Evolutionary conservation across 768 basidiomycete species (phyloP), one percentile per base, ranked within the genome.

Genomic region (Suillus americanus): DNA sequence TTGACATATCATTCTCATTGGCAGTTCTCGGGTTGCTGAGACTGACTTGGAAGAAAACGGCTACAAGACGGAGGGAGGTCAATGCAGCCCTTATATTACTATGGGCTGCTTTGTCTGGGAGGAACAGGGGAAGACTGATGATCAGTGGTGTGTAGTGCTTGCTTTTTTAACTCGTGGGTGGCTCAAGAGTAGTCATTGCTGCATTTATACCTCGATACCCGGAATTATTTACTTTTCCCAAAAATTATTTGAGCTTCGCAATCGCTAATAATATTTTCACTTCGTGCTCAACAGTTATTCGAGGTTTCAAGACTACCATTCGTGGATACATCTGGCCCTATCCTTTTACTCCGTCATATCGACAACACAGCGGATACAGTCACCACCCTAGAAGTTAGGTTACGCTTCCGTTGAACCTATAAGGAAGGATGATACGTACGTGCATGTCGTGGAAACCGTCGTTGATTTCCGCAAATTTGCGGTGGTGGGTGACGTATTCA

Each of bases 371-470:
- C 97, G 91, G 73, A 99, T 97, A 76, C 95, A 97, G 57, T 92
- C 84, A 18, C 95, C 95, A 54, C 77, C 80, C 91, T 95, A 57
- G 0, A 68, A 23, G 41, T 73, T 25, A 60, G 45, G 65, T 60
- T 28, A 61, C 5, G 8, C 60, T 37, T n/a, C 37, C 41, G 40
- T 61, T 20, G 37, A 10, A n/a, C 10, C 33, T 4, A 20, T 25
- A 41, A 35, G 18, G 23, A 6, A 13, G 51, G 2, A 16, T 43
- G 43, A 37, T 59, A 85, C 95, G 78, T 79, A 95, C 94, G 80
- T 98, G 95, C 96, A 99, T 99, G 73, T 97, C 93, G 64, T 90
- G 82, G 83, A 99, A 98, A 25, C 94, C 94, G 57, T 88, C 82
- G 77, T 93, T 93, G 74, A 95, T 91, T 7, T 92, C 89, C 30